phyloP scores from a whole-genome alignment of 768 basidiomycete species.

The Hysterangium stoloniferum region DNA sequence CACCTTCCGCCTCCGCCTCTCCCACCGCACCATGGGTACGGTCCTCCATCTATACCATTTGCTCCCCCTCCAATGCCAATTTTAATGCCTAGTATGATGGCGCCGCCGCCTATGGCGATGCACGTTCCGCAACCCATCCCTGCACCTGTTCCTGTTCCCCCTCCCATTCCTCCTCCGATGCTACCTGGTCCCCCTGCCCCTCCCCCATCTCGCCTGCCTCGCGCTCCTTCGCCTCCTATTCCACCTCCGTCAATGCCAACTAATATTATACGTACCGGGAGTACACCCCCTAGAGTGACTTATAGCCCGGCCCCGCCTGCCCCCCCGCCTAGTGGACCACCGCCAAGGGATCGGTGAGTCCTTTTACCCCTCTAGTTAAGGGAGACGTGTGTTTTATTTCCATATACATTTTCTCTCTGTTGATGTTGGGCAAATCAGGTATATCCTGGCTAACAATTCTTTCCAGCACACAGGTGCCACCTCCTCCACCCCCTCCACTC shows the following conservation, averaged over 20 bases:
- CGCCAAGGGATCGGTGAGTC: conserved; percentile 8
- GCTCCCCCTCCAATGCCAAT: no score
- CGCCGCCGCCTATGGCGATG: background rate
- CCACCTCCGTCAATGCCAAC: conserved; percentile 2
- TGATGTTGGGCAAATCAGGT: background rate
- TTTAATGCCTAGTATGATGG: no score
- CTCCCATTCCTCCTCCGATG: background rate
- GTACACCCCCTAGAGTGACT: background rate
- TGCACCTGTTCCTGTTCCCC: background rate
- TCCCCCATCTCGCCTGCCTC: background rate
- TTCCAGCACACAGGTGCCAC: background rate
- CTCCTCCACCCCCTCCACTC: conserved; percentile 6
- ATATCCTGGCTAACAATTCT: background rate
- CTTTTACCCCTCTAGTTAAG: background rate
- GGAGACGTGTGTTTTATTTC: background rate
- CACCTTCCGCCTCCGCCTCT: background rate
- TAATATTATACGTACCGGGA: background rate
- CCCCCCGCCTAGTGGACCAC: conserved; percentile 7
- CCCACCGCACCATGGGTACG: no score
- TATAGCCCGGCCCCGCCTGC: conserved; percentile 11
- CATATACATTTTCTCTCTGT: background rate
- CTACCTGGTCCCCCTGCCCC: background rate
- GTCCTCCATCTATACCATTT: no score
- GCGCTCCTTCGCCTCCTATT: background rate
- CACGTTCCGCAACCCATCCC: background rate